These are phyloP conservation scores for Pyrrhoderma lamaoense DNA, from an alignment of 1,284 basidiomycete genomes.

Conservation along the genomic window DNA sequence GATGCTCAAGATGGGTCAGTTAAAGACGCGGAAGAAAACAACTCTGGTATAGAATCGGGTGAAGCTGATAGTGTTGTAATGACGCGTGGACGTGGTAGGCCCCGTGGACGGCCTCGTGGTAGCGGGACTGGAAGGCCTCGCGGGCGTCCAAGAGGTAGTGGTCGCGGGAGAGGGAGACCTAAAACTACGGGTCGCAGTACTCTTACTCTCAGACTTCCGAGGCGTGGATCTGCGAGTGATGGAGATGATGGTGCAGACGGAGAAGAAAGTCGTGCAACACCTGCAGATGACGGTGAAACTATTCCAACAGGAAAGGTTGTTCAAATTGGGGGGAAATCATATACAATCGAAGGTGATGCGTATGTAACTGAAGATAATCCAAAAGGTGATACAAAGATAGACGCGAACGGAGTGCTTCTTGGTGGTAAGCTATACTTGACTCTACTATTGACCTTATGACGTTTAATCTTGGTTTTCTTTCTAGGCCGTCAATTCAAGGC, in stretches of 20 bases:
- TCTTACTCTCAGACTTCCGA: constrained; percentile 28
- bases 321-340: constrained; percentile 55
- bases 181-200: constrained; percentile 34
- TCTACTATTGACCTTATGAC: constrained; percentile 4
- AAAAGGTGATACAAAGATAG: constrained; percentile 90
- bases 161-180: constrained; percentile 28
- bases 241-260: constrained; percentile 45
- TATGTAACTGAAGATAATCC: constrained; percentile 77
- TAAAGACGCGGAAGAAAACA: constrained; percentile 19
- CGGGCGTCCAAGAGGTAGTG: constrained; percentile 16
- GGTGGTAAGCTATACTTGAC: constrained; percentile 55
- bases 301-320: constrained; percentile 23
- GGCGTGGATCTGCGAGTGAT: constrained; percentile 41
- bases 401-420: constrained; percentile 74
- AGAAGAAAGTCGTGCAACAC: constrained; percentile 23
- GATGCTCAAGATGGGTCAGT: constrained; percentile 16
- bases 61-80: constrained; percentile 25
- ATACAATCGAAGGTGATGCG: constrained; percentile 83
- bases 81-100: constrained; percentile 30
- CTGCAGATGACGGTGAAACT: constrained; percentile 26
- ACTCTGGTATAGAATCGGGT: constrained; percentile 34
- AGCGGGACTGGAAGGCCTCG: constrained; percentile 12
- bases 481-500: constrained; percentile 84
- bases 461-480: constrained; percentile 11
- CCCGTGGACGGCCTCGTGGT: constrained; percentile 28